Evolutionary conservation across 164 flowering plant genomes (phyloP).

Genomic region (Cinnamomum micranthum): DNA sequence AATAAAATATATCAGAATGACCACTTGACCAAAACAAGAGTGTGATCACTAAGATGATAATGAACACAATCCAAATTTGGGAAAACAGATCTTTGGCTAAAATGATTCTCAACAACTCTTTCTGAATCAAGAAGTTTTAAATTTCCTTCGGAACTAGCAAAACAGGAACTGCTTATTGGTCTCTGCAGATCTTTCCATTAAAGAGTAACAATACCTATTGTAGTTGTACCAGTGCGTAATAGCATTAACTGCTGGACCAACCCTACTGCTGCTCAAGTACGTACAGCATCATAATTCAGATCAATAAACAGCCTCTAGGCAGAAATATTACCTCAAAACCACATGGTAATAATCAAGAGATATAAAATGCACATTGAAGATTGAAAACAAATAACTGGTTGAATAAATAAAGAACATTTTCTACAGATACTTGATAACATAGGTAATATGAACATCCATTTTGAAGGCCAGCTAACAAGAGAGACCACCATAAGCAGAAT

Average conservation of each 20-base stretch:
- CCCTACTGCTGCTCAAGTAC: constrained; percentile 34
- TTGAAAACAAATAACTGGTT: too few relatives aligned
- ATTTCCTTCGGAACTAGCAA: not conserved
- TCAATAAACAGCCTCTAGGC: not conserved
- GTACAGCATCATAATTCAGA: constrained; percentile 20
- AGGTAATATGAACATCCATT: too few relatives aligned
- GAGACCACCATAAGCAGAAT: too few relatives aligned
- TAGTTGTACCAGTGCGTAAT: not conserved
- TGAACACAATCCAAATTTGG: not conserved
- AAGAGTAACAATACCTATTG: not conserved
- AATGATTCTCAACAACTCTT: not conserved
- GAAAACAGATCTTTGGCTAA: too few relatives aligned
- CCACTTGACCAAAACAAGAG: not conserved
- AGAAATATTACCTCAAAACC: too few relatives aligned
- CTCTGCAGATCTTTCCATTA: not conserved
- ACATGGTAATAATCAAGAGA: too few relatives aligned
- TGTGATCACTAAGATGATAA: not conserved
- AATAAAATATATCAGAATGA: not conserved
- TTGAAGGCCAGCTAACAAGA: too few relatives aligned
- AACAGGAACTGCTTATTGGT: constrained; percentile 1
- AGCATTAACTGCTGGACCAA: constrained; percentile 21
- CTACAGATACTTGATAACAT: too few relatives aligned
- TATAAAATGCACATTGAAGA: too few relatives aligned
- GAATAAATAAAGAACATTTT: too few relatives aligned
- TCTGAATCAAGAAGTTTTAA: not conserved